Evolutionary conservation across 1,284 basidiomycete genomes (phyloP).

Genomic region (Pseudozyma flocculosa): DNA sequence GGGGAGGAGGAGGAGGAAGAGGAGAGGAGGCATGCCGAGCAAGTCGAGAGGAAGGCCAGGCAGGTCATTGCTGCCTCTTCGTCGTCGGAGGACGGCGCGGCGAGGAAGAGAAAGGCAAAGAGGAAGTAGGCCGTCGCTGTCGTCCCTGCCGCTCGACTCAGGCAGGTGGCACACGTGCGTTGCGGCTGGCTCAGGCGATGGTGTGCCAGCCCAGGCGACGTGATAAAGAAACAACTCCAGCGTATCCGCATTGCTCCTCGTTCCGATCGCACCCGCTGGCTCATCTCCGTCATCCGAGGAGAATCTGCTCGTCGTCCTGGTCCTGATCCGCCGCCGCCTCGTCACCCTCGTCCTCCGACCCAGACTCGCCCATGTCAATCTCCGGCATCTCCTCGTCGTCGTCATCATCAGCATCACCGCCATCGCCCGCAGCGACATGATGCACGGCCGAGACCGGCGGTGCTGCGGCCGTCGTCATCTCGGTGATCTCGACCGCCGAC

Average conservation of each 20-base stretch:
- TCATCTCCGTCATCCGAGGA: not conserved
- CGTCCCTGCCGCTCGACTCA: no score
- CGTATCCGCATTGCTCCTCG: no score
- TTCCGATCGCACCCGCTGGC: no score
- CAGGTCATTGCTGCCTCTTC: not conserved
- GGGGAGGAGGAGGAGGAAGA: slow-evolving; percentile 12
- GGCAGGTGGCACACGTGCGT: no score
- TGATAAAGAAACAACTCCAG: no score
- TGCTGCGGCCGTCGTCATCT: no score
- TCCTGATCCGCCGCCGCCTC: no score
- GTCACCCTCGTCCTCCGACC: slow-evolving; percentile 16
- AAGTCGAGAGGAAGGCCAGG: slow-evolving; percentile 1
- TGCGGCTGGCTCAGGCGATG: no score
- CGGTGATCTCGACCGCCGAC: no score
- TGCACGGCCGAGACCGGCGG: no score
- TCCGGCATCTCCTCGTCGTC: slow-evolving; percentile 42
- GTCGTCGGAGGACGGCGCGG: no score
- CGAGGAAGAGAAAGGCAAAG: slow-evolving; percentile 7
- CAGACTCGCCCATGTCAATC: slow-evolving; percentile 36
- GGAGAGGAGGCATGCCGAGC: slow-evolving; percentile 3
- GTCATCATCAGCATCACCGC: slow-evolving; percentile 21
- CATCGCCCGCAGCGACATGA: slow-evolving; percentile 2
- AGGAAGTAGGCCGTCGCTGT: slow-evolving; percentile 16
- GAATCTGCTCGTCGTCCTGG: not conserved
- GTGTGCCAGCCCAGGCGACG: no score